Conservation (phyloP, 148 eudicot genomes). For the Nepenthes mirabilis region DNA sequence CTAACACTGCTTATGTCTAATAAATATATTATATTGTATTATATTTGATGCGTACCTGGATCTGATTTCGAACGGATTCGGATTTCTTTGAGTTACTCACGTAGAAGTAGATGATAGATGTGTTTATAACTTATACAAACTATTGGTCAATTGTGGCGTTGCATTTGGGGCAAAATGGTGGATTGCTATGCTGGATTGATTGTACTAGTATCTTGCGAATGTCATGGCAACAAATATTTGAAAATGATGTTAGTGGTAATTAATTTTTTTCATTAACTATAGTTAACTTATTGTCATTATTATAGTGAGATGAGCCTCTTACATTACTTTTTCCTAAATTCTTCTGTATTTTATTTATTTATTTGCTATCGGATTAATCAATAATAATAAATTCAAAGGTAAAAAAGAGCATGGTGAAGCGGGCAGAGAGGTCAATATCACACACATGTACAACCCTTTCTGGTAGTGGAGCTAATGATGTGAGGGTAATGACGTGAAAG, state of each 20-base stretch:
- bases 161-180: conserved; percentile 44
- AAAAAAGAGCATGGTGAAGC: conserved; percentile 27
- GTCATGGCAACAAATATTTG: conserved; percentile 15
- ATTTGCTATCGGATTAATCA: background rate
- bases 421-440: conserved; percentile 27
- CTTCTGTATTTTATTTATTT: background rate
- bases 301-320: background rate
- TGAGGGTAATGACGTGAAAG: conserved; percentile 28
- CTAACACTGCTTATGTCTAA: no score
- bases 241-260: conserved; percentile 1
- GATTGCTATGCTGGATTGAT: background rate
- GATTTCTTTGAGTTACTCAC: conserved; percentile 59
- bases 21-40: no score
- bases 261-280: background rate
- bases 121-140: conserved; percentile 18
- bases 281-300: background rate
- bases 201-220: conserved; percentile 23
- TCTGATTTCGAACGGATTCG: no score
- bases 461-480: conserved; percentile 23
- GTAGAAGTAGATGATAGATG: conserved; percentile 31
- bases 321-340: background rate
- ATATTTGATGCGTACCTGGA: no score
- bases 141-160: conserved; percentile 20
- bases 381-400: conserved; percentile 19
- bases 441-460: conserved; percentile 26